Evolutionary conservation across 805 yeast genomes (phyloP).

Genomic region (Wickerhamomyces rabaulensis): DNA sequence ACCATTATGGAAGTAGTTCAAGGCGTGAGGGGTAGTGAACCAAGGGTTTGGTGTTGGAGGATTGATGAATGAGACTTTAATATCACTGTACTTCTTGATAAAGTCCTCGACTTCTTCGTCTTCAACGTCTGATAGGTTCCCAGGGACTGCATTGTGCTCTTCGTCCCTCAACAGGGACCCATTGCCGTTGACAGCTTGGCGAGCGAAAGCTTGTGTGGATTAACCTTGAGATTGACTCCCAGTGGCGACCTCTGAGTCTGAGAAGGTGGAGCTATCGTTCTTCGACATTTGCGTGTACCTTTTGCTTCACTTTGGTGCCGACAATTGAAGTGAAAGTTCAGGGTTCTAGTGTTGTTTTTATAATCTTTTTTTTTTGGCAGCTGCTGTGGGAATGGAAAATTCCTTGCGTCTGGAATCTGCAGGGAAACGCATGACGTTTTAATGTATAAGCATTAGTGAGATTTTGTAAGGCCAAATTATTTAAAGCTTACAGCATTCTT

Average conservation of each 20-base stretch:
- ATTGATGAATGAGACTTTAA: constrained; percentile 41
- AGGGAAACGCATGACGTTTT: no score
- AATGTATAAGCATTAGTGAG: no score
- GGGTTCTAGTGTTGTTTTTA: background rate
- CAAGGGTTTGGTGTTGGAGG: constrained; percentile 29
- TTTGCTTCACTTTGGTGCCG: background rate
- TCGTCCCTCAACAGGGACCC: background rate
- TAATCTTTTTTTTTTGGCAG: no score
- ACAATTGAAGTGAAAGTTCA: background rate
- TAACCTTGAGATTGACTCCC: background rate
- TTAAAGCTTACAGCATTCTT: no score
- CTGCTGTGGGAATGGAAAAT: no score
- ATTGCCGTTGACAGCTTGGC: background rate
- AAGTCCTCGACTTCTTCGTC: constrained; percentile 35
- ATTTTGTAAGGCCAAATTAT: no score
- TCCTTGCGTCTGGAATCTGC: no score
- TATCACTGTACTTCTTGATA: constrained; percentile 43
- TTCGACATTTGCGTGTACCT: background rate
- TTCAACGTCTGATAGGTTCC: constrained; percentile 40
- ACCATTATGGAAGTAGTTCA: constrained; percentile 57
- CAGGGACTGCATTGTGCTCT: background rate
- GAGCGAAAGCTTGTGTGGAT: background rate
- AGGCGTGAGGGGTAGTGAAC: constrained; percentile 51
- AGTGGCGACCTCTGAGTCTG: background rate
- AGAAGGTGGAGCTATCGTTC: background rate